Conservation (phyloP, 2,329 filamentous ascomycete species). For the Chrysosporium keratinophilum region DNA sequence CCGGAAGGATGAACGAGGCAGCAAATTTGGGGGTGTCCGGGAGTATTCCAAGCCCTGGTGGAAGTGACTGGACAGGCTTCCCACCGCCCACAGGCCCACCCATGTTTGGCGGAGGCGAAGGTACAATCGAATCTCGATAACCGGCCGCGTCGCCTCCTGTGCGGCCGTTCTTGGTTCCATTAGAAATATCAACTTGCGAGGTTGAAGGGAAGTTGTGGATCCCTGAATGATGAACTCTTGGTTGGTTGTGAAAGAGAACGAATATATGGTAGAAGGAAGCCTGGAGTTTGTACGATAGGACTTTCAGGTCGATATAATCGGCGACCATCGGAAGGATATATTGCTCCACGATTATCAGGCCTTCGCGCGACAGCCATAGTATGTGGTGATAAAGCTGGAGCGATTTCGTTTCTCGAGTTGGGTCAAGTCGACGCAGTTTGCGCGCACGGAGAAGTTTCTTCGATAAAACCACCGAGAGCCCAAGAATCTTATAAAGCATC, state of each 20-base stretch:
- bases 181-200: constrained; percentile 20
- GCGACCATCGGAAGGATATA: constrained; percentile 78
- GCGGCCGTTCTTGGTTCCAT: constrained; percentile 22
- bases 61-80: constrained; percentile 45
- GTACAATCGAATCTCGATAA: constrained; percentile 33
- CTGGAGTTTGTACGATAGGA: constrained; percentile 80
- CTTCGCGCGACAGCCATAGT: constrained; percentile 89
- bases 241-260: constrained; percentile 88
- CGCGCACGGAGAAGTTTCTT: constrained; percentile 72
- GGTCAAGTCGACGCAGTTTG: constrained; percentile 71
- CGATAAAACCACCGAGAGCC: constrained; percentile 78
- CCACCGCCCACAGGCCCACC: constrained; percentile 46
- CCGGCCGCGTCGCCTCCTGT: constrained; percentile 8
- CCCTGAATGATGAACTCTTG: constrained; percentile 56
- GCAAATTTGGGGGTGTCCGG: constrained; percentile 31
- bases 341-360: constrained; percentile 71
- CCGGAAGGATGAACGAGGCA: constrained; percentile 68
- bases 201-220: constrained; percentile 33
- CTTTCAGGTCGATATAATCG: constrained; percentile 70
- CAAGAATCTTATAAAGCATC: constrained; percentile 82
- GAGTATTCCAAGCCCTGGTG: constrained; percentile 28
- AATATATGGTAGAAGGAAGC: constrained; percentile 96
- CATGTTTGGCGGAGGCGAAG: constrained; percentile 41
- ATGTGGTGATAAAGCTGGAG: constrained; percentile 82
- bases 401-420: constrained; percentile 64